Evolutionary conservation across 192 early-diverging fungal species (phyloP).

Genomic region (Thamnidium elegans): DNA sequence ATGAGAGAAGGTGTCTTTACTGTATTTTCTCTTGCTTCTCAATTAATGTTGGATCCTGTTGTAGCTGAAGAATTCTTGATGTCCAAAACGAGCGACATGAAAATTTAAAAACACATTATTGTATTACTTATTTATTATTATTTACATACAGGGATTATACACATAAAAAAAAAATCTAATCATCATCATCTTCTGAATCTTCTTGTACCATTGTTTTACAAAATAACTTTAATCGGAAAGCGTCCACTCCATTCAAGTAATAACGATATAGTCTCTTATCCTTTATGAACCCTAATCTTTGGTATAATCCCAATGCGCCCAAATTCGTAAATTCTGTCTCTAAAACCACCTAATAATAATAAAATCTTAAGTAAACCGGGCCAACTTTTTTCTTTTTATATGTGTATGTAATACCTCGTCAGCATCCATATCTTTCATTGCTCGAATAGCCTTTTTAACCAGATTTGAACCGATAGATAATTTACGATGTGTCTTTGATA

Average conservation of each 20-base stretch:
- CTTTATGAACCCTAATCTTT: conserved; percentile 86
- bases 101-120: no score
- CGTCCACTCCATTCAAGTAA: conserved; percentile 93
- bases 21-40: conserved; percentile 21
- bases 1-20: conserved; percentile 33
- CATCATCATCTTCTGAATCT: neutral
- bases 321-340: conserved; percentile 90
- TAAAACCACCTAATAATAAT: conserved; percentile 61
- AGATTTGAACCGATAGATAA: conserved; percentile 74
- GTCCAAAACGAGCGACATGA: neutral
- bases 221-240: conserved; percentile 79
- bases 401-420: conserved; percentile 65
- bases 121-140: neutral
- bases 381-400: neutral
- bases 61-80: conserved; percentile 24
- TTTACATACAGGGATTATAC: neutral
- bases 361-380: neutral
- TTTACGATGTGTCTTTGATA: conserved; percentile 77
- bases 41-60: conserved; percentile 23
- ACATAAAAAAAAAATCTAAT: conserved; percentile 3
- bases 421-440: conserved; percentile 72
- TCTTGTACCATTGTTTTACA: conserved; percentile 41
- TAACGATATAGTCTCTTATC: conserved; percentile 91
- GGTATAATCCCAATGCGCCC: conserved; percentile 83
- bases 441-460: conserved; percentile 66